Conservation (phyloP, 345 rosid genomes). For the Mercurialis annua region DNA sequence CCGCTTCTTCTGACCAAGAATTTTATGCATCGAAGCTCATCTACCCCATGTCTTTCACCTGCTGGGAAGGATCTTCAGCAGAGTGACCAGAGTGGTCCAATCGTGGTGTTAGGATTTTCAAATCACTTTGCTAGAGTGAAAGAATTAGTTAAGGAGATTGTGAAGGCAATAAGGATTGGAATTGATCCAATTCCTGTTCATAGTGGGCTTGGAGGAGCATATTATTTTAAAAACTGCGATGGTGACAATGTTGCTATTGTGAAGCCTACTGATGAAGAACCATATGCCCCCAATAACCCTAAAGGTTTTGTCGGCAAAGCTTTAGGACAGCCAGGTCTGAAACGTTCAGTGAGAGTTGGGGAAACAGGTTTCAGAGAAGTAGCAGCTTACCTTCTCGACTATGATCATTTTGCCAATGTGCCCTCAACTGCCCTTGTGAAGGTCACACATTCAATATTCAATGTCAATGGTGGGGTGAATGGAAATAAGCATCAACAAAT, state of each 20-base stretch:
- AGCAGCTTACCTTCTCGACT: slow-evolving; percentile 46
- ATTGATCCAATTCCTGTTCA: slow-evolving; percentile 33
- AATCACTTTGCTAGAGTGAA: slow-evolving; percentile 23
- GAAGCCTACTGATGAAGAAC: slow-evolving; percentile 49
- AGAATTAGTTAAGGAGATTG: slow-evolving; percentile 32
- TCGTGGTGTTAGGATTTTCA: slow-evolving; percentile 40
- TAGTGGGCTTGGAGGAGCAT: slow-evolving; percentile 46
- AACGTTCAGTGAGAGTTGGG: slow-evolving; percentile 45
- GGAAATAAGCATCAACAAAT: slow-evolving; percentile 14
- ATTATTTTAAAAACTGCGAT: slow-evolving; percentile 32
- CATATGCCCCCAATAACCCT: slow-evolving; percentile 45
- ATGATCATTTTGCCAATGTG: slow-evolving; percentile 39
- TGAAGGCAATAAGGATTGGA: slow-evolving; percentile 32
- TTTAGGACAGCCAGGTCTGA: slow-evolving; percentile 44
- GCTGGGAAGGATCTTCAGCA: slow-evolving; percentile 36
- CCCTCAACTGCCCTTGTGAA: slow-evolving; percentile 47
- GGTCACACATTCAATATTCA: slow-evolving; percentile 37
- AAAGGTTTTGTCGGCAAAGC: slow-evolving; percentile 45
- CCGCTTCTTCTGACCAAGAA: slow-evolving; percentile 38
- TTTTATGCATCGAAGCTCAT: slow-evolving; percentile 40
- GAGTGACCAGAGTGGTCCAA: slow-evolving; percentile 35
- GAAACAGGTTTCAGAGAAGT: slow-evolving; percentile 46
- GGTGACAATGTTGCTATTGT: slow-evolving; percentile 37
- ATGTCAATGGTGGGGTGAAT: slow-evolving; percentile 34
- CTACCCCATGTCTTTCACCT: slow-evolving; percentile 46